Conservation (phyloP, 2,329 filamentous ascomycete species). For the Xylaria sp. region DNA sequence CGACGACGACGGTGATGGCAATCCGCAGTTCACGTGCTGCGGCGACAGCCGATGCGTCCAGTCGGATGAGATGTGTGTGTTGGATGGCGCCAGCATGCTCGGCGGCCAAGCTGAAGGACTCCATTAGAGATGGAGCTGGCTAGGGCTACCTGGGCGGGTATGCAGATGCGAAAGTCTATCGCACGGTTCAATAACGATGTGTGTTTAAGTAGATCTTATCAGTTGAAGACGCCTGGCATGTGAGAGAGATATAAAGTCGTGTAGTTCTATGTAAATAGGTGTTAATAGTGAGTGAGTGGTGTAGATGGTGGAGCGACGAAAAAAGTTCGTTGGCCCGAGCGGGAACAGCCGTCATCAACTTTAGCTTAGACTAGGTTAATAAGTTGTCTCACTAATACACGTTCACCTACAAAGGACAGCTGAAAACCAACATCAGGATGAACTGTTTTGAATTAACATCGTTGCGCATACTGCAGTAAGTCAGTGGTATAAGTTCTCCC, state of each 20-base stretch:
- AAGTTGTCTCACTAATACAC: background rate
- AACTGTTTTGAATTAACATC: conserved; percentile 24
- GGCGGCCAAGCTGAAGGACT: conserved; percentile 51
- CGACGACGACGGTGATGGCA: conserved; percentile 46
- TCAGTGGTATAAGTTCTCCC: conserved; percentile 13
- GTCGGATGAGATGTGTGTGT: conserved; percentile 49
- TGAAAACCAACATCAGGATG: background rate
- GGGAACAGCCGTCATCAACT: conserved; percentile 19
- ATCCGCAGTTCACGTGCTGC: conserved; percentile 49
- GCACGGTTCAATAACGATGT: conserved; percentile 2
- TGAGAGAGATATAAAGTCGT: background rate
- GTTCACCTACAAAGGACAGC: background rate
- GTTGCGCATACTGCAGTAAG: background rate
- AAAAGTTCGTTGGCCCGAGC: conserved; percentile 11
- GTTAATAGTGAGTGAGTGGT: background rate
- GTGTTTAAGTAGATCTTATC: too few species aligned
- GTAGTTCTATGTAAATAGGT: background rate
- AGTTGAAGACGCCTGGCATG: background rate
- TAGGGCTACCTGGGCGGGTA: background rate
- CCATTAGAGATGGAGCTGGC: conserved; percentile 40
- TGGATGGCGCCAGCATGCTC: conserved; percentile 52
- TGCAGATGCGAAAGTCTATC: background rate
- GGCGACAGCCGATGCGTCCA: conserved; percentile 45
- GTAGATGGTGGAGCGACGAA: background rate
- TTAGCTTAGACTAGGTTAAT: background rate